Evolutionary conservation across 805 yeast genomes (phyloP).

Genomic region (Lachancea lanzarotensis): DNA sequence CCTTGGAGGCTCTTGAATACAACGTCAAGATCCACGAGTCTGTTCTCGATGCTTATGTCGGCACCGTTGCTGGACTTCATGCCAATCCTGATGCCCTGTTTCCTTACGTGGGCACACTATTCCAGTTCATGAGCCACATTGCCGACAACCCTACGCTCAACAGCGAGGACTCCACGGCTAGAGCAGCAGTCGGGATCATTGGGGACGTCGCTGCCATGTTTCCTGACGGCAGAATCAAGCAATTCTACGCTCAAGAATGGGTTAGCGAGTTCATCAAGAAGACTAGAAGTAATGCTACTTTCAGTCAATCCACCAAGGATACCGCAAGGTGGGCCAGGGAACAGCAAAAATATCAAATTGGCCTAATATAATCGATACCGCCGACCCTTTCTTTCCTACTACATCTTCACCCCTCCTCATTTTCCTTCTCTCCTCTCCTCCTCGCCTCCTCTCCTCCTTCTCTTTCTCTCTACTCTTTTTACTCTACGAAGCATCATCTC

Average conservation of each 20-base stretch:
- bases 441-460: slow-evolving; percentile 3
- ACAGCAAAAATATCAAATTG: slow-evolving; percentile 37
- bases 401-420: background rate
- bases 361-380: slow-evolving; percentile 13
- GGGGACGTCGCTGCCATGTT: slow-evolving; percentile 91
- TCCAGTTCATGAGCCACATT: slow-evolving; percentile 58
- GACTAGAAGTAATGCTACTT: slow-evolving; percentile 58
- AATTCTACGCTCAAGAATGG: slow-evolving; percentile 68
- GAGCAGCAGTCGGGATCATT: slow-evolving; percentile 82
- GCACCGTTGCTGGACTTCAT: slow-evolving; percentile 85
- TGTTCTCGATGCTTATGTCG: slow-evolving; percentile 92
- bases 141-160: slow-evolving; percentile 54
- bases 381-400: background rate
- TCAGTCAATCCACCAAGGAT: slow-evolving; percentile 64
- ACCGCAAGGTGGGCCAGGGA: slow-evolving; percentile 98
- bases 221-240: slow-evolving; percentile 67
- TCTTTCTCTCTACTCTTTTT: slow-evolving; percentile 9
- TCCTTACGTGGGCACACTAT: slow-evolving; percentile 62
- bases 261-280: slow-evolving; percentile 67
- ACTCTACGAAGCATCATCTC: slow-evolving; percentile 8
- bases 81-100: slow-evolving; percentile 57
- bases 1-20: slow-evolving; percentile 74
- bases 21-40: slow-evolving; percentile 69
- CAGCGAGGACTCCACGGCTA: slow-evolving; percentile 61
- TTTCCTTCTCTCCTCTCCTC: background rate